Evolutionary conservation across 202 grass and related monocot species (phyloP), one percentile per base, ranked within the genome.

Genomic region (Schoenoplectus triqueter): DNA sequence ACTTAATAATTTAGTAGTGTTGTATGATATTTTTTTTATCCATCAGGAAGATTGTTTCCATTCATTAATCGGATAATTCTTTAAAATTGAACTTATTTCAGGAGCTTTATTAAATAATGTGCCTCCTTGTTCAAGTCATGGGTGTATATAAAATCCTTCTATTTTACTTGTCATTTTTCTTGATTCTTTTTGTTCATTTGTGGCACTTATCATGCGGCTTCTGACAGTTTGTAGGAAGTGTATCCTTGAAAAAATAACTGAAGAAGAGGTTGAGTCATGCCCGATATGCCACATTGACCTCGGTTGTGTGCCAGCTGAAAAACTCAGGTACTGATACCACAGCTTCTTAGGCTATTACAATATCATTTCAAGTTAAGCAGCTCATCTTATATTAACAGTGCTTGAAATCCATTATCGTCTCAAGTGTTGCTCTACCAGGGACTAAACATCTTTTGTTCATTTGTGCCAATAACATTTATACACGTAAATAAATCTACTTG

Each of bases 141-240:
- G 2, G 2, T 39, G 3, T 77, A n/a, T 42, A 42, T 76, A 41
- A 78, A 78, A 78, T 59, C 13, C 31, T 60, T 40, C 22, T 5
- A 42, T 44, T 18, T 13, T 56, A 61, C 14, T 78, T 60, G 52
- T 31, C 14, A 18, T n/a, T 45, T 78, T 44, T 17, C 54, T 7
- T 59, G 55, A 78, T 78, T 42, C 40, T 78, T 41, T 41, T 22
- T 47, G 52, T 78, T 78, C 22, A 40, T 73, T 75, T 75, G 40
- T 46, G 71, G 50, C 48, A 40, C 50, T 76, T 56, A 39, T 52
- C 2, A 6, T 52, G 10, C 6, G 49, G 48, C 50, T 7, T 61
- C 55, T 44, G 31, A 61, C 89, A 99, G 96, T 99, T 91, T 99
- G 96, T 46, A 83, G 85, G 92, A 91, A 89, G 63, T 99, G 96